These are phyloP conservation scores for Plantago rigida DNA, from an alignment of 305 asterid genomes.

Conservation along the genomic window DNA sequence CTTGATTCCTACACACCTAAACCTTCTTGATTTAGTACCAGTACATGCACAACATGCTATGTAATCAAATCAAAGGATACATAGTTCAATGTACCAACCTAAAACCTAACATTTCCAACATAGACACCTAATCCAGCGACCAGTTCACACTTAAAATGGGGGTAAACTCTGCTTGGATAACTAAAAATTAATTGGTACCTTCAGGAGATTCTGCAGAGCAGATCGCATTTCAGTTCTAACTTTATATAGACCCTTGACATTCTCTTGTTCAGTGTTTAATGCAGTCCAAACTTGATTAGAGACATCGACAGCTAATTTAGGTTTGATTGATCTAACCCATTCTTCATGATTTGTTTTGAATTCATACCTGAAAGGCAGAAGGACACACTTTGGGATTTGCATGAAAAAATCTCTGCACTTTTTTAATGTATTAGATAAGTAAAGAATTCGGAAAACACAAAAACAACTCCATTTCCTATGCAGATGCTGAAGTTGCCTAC, in stretches of 20 bases:
- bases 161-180: background rate
- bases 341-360: conserved; percentile 78
- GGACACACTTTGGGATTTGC: conserved; percentile 6
- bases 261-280: conserved; percentile 48
- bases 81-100: background rate
- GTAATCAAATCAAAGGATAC: conserved; percentile 4
- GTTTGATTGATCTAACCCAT: conserved; percentile 70
- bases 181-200: conserved; percentile 38
- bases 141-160: background rate
- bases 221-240: conserved; percentile 72
- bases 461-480: background rate
- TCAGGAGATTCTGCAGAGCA: conserved; percentile 58
- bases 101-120: conserved; percentile 9
- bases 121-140: conserved; percentile 2
- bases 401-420: background rate
- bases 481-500: background rate
- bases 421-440: background rate
- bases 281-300: conserved; percentile 54
- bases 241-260: conserved; percentile 62
- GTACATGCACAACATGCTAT: background rate
- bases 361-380: conserved; percentile 56
- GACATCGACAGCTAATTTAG: conserved; percentile 49
- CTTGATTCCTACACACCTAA: background rate
- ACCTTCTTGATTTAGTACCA: background rate
- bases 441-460: no score